These are phyloP conservation scores for Monosporascus sp. DNA, from an alignment of 2,329 filamentous ascomycete genomes.

Conservation along the genomic window DNA sequence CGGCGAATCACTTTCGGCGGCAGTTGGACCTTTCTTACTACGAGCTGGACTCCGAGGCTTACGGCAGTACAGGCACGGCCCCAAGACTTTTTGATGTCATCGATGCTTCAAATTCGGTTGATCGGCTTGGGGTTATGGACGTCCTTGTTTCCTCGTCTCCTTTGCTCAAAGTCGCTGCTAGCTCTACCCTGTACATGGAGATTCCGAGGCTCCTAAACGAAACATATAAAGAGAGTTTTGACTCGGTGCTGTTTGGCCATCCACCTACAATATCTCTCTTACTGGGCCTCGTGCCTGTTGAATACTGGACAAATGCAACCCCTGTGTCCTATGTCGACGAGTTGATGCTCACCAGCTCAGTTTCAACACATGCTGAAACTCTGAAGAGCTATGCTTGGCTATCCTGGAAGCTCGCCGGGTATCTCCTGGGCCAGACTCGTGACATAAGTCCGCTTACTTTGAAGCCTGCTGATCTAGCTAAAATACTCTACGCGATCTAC, in stretches of 20 bases:
- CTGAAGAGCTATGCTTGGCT: slow-evolving; percentile 17
- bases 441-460: slow-evolving; percentile 22
- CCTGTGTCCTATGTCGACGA: slow-evolving; percentile 35
- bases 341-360: slow-evolving; percentile 22
- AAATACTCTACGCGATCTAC: slow-evolving; percentile 36
- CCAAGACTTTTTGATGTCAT: slow-evolving; percentile 48
- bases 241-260: slow-evolving; percentile 40
- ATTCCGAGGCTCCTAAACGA: slow-evolving; percentile 28
- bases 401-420: slow-evolving; percentile 22
- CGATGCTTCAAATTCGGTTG: slow-evolving; percentile 46
- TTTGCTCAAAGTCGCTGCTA: slow-evolving; percentile 37
- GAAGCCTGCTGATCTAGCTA: slow-evolving; percentile 31
- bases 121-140: slow-evolving; percentile 39
- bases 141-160: slow-evolving; percentile 39
- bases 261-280: slow-evolving; percentile 41
- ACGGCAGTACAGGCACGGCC: slow-evolving; percentile 27
- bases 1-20: slow-evolving; percentile 37
- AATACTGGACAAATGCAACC: slow-evolving; percentile 46
- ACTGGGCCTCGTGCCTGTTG: slow-evolving; percentile 43
- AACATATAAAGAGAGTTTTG: slow-evolving; percentile 26
- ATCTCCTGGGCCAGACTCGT: slow-evolving; percentile 7
- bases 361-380: slow-evolving; percentile 1
- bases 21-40: slow-evolving; percentile 34
- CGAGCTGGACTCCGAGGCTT: slow-evolving; percentile 36
- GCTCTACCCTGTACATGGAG: slow-evolving; percentile 46